Conservation (phyloP, 768 basidiomycete species). For the Lactarius tabidus region DNA sequence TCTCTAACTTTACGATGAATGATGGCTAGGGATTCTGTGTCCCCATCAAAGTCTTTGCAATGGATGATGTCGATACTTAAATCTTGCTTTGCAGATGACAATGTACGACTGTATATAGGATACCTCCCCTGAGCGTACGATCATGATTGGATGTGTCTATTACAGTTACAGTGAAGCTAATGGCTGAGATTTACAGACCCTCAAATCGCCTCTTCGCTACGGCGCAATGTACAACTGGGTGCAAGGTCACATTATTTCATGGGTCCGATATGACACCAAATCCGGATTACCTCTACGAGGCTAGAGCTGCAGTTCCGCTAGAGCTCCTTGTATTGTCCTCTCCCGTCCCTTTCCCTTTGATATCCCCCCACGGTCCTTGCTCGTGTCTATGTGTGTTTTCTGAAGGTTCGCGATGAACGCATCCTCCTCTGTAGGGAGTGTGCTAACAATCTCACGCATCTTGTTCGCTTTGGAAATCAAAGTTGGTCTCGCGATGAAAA, state of each 20-base stretch:
- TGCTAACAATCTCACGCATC: constrained; percentile 12
- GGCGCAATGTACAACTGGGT: not conserved
- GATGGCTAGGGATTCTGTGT: not conserved
- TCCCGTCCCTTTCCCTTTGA: constrained; percentile 6
- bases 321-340: constrained; percentile 12
- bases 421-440: constrained; percentile 10
- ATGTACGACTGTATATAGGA: not conserved
- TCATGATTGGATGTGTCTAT: not conserved
- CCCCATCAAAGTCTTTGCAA: not conserved
- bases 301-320: constrained; percentile 16
- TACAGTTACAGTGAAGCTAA: not conserved
- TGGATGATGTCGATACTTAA: not conserved
- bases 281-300: not conserved
- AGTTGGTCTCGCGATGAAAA: not conserved
- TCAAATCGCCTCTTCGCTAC: not conserved
- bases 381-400: not conserved
- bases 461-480: constrained; percentile 4
- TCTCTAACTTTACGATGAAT: too few relatives aligned
- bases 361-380: not conserved
- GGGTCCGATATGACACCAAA: not conserved
- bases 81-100: not conserved
- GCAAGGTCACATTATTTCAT: not conserved
- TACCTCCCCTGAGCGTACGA: not conserved
- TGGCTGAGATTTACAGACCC: not conserved
- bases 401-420: constrained; percentile 9